Evolutionary conservation across 106 monocot genomes (phyloP).

Genomic region (Platanthera guangdongensis): DNA sequence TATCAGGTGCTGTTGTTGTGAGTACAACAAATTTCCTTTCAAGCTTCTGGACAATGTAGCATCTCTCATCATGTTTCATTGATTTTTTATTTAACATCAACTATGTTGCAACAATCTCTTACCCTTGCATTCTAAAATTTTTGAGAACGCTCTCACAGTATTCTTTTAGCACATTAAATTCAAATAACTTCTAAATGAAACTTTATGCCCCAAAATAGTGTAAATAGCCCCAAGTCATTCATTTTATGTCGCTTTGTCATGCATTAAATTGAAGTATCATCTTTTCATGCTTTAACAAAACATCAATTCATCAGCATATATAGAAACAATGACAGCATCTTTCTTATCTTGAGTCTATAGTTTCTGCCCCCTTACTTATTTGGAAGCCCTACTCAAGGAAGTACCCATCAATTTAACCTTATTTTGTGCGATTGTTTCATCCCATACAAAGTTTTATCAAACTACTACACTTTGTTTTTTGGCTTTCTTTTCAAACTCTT

Average conservation of each 20-base stretch:
- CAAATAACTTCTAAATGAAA: background rate
- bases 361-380: background rate
- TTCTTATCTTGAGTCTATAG: background rate
- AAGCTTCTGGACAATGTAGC: background rate
- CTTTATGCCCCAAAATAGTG: background rate
- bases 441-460: background rate
- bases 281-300: background rate
- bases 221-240: background rate
- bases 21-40: background rate
- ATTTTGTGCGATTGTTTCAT: background rate
- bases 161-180: background rate
- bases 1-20: background rate
- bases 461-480: background rate
- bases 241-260: background rate
- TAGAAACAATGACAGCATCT: background rate
- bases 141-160: background rate
- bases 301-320: constrained; percentile 1
- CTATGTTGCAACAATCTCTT: background rate
- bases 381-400: background rate
- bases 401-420: background rate
- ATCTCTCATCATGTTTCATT: background rate
- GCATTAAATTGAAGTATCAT: background rate
- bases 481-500: background rate
- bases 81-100: background rate
- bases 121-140: background rate